A percentile compares a stretch with the other conserved stretches of the same genome.
These are phyloP conservation scores for Lepiota venenata DNA, from an alignment of 768 basidiomycete species.

Conservation along the genomic window DNA sequence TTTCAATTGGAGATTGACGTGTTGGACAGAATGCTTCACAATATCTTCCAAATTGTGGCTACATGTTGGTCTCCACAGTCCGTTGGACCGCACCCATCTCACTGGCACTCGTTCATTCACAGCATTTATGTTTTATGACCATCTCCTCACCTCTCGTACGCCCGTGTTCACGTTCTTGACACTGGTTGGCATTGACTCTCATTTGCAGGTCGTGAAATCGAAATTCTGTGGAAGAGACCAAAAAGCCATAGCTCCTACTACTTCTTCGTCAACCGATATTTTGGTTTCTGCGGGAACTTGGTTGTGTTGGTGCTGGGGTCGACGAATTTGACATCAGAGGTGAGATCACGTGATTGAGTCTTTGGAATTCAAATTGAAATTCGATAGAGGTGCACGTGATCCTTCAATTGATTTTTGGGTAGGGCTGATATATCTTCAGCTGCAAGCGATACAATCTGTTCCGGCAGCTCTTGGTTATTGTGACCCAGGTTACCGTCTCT, in stretches of 20 bases:
- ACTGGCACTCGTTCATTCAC: neutral
- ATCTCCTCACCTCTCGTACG: slow-evolving; percentile 33
- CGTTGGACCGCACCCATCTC: neutral
- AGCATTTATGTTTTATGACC: slow-evolving; percentile 39
- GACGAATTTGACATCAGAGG: slow-evolving; percentile 15
- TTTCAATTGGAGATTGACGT: neutral
- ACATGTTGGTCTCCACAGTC: neutral
- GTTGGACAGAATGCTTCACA: slow-evolving; percentile 15
- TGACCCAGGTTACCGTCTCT: slow-evolving; percentile 43
- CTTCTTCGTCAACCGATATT: slow-evolving; percentile 50
- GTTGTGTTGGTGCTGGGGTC: slow-evolving; percentile 27
- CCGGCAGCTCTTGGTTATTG: slow-evolving; percentile 38
- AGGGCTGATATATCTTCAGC: slow-evolving; percentile 19
- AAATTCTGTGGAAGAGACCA: slow-evolving; percentile 41
- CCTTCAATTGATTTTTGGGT: too few species aligned
- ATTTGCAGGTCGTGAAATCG: slow-evolving; percentile 33
- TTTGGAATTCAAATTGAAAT: neutral
- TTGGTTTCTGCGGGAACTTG: slow-evolving; percentile 38
- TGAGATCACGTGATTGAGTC: slow-evolving; percentile 5
- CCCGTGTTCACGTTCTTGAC: neutral
- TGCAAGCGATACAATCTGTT: slow-evolving; percentile 35
- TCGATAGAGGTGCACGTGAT: slow-evolving; percentile 1
- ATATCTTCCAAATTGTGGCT: neutral
- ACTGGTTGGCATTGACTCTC: neutral
- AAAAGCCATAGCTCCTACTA: slow-evolving; percentile 34